A percentile compares a stretch with the other conserved stretches of the same genome.
Conservation (phyloP, 2,329 filamentous ascomycete genomes). For the Calonectria pseudoreteaudii region DNA sequence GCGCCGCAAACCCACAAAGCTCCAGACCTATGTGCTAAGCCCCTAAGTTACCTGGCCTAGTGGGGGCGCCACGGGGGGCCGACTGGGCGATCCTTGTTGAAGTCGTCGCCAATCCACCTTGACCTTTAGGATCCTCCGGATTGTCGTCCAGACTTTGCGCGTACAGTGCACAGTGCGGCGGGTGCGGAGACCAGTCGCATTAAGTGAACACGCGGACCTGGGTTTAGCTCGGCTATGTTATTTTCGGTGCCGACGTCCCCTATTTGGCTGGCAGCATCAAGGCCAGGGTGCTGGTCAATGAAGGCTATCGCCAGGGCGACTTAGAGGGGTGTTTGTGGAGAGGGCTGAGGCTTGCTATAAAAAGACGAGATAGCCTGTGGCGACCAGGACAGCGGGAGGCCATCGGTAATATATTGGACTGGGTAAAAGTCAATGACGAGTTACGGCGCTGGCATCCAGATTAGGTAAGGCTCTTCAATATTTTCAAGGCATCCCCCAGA, state of each 20-base stretch:
- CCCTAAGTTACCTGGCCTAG: slow-evolving; percentile 23
- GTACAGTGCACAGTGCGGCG: slow-evolving; percentile 7
- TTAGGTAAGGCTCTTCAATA: slow-evolving; percentile 7
- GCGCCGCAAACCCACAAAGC: slow-evolving; percentile 33
- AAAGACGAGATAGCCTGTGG: background rate
- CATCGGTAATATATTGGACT: background rate
- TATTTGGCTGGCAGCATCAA: background rate
- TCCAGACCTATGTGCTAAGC: slow-evolving; percentile 30
- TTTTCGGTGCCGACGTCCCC: background rate
- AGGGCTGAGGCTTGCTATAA: slow-evolving; percentile 11
- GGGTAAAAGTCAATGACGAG: slow-evolving; percentile 17
- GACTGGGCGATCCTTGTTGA: slow-evolving; percentile 21
- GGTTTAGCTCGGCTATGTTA: background rate
- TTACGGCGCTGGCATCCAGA: slow-evolving; percentile 11
- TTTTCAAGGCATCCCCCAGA: background rate
- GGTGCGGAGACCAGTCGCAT: background rate
- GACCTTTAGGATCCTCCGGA: background rate
- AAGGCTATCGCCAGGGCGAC: background rate
- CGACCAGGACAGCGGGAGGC: background rate
- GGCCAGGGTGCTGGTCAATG: slow-evolving; percentile 12
- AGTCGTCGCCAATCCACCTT: slow-evolving; percentile 16
- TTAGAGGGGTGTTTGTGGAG: slow-evolving; percentile 2
- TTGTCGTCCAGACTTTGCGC: background rate
- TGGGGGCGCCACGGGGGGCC: slow-evolving; percentile 32
- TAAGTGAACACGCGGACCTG: slow-evolving; percentile 13